Conservation (phyloP, 495 filamentous ascomycete genomes). For the Parachaetomium inaequale region DNA sequence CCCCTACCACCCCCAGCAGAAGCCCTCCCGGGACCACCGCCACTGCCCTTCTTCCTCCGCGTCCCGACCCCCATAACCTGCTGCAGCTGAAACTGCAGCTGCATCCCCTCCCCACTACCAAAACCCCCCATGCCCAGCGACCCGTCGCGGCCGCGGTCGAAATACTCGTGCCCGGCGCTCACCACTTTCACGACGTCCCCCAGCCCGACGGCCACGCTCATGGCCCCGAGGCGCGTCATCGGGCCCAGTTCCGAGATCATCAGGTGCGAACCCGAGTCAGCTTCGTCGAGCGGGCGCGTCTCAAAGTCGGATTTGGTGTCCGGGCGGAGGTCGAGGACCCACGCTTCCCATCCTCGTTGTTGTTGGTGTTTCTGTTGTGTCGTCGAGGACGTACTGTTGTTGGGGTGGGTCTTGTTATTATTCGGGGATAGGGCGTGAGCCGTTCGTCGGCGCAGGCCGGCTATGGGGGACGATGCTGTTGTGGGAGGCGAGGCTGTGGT, state of each 20-base stretch:
- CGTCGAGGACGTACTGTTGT: too few relatives aligned
- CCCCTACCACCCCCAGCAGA: not conserved
- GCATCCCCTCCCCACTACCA: constrained; percentile 24
- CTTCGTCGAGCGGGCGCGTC: constrained; percentile 34
- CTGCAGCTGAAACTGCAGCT: not conserved
- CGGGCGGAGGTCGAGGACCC: constrained; percentile 51
- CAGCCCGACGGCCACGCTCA: constrained; percentile 60
- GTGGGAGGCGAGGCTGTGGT: constrained; percentile 12
- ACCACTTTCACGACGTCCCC: constrained; percentile 66
- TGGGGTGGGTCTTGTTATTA: constrained; percentile 25
- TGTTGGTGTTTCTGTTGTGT: too few relatives aligned
- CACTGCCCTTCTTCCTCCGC: constrained; percentile 23
- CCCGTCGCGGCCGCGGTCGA: constrained; percentile 22
- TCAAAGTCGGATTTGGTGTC: constrained; percentile 38
- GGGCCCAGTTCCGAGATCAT: constrained; percentile 60
- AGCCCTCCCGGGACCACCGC: not conserved
- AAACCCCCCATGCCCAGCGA: constrained; percentile 20
- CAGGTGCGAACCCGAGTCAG: constrained; percentile 41
- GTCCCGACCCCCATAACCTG: constrained; percentile 27
- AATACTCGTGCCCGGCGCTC: constrained; percentile 58
- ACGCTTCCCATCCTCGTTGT: constrained; percentile 56
- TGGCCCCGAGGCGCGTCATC: constrained; percentile 52
- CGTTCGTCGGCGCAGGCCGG: not conserved
- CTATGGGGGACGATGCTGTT: not conserved
- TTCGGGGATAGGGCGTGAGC: constrained; percentile 5